Base-by-base conservation (phyloP, 176 grass and related monocot species). In the Triticum dicoccoides region DNA sequence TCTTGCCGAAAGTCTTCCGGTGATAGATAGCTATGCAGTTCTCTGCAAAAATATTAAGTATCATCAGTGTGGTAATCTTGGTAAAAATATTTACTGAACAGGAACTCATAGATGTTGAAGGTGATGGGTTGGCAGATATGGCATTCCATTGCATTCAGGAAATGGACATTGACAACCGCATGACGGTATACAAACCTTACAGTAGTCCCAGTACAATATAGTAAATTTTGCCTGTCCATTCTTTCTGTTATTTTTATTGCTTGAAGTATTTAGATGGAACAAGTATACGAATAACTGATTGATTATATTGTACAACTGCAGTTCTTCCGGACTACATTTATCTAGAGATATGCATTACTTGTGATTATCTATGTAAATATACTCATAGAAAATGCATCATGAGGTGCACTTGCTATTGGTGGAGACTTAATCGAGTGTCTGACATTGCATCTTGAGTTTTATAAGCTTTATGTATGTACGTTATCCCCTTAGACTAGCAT, bases 21-120 rank as follows among this genome's bases (percentile, higher is more conserved):
- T 42, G 80, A 82, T 61, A 61, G 62, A 71, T 58, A 24, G 61
- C 20, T 47, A 42, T 64, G 25, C 56, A 65, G 33, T 61, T 69
- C 24, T 73, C 66, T 82, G 4, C 8, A 11, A 32, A 66, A 59
- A 13, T 74, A 35, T 86, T 45, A 66, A 47, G 12, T 74, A 35
- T 86, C 45, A 70, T 10, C 18, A 71, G 65, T 41, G 52, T 84
- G 24, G 2, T 67, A 73, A 23, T 72, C 80, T 5, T 91, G 21
- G 61, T 33, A 3, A 61, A 45, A 82, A 71, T 87, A 79, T 85
- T 12, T 27, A 29, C 76, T 87, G 75, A 76, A 34, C 59, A 96
- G 90, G 97, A 98, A 82, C 89, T 98, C 62, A 96, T 98, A 84
- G 97, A 98, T 87, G 94, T 98, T 83, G 97, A 98, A 88, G 94